Evolutionary conservation across 108 stramenopile genomes (phyloP).

Genomic region (Skeletonema marinoi): DNA sequence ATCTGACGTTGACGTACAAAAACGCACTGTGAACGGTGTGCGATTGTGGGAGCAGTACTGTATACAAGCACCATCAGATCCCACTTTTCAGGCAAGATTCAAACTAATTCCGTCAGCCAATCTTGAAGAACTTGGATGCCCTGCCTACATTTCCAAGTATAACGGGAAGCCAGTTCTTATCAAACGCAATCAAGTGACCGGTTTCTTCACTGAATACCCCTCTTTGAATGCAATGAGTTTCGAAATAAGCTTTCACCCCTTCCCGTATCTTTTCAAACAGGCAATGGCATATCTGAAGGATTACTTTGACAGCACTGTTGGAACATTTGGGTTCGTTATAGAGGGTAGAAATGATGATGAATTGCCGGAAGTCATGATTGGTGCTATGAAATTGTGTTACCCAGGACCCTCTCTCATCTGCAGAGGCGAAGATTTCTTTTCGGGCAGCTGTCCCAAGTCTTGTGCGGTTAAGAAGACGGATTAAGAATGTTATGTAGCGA

Average conservation of each 20-base stretch:
- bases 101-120: constrained; percentile 77
- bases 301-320: constrained; percentile 71
- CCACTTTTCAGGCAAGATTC: constrained; percentile 72
- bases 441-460: constrained; percentile 37
- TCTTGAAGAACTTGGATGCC: constrained; percentile 75
- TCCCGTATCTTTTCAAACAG: constrained; percentile 84
- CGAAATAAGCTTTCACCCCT: constrained; percentile 81
- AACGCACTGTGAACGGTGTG: constrained; percentile 71
- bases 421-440: constrained; percentile 67
- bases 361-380: constrained; percentile 73
- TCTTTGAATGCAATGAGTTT: constrained; percentile 79
- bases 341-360: constrained; percentile 78
- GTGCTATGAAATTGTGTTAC: constrained; percentile 68
- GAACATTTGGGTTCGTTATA: constrained; percentile 77
- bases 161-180: constrained; percentile 84
- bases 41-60: constrained; percentile 84
- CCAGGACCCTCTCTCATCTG: constrained; percentile 66
- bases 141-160: constrained; percentile 80
- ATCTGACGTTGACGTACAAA: constrained; percentile 50
- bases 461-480: neutral
- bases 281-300: constrained; percentile 80
- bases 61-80: constrained; percentile 70
- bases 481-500: neutral
- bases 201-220: constrained; percentile 73
- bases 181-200: constrained; percentile 79